Percentiles rank a stretch among this genome's conserved stretches.
Conservation (phyloP, 768 basidiomycete species). For the Leccinellum rugosiceps region DNA sequence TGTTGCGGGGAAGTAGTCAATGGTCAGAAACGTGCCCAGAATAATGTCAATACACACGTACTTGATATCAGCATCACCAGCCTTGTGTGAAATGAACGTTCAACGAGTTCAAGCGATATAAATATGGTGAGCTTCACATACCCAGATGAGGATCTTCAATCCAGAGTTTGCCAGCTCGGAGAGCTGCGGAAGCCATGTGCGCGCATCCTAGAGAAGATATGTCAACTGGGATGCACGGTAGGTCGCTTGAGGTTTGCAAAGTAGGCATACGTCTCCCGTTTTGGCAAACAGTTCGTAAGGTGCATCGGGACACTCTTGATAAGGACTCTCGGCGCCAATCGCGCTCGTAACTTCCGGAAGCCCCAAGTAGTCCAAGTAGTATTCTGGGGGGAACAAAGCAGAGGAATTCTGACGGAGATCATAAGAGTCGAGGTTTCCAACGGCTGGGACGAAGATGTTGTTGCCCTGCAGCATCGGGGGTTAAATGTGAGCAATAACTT, state of each 20-base stretch:
- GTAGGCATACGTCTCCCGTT: slow-evolving; percentile 55
- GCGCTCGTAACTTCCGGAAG: slow-evolving; percentile 34
- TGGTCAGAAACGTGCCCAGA: neutral
- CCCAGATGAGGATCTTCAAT: slow-evolving; percentile 41
- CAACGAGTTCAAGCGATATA: neutral
- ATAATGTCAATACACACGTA: slow-evolving; percentile 3
- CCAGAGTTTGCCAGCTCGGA: slow-evolving; percentile 33
- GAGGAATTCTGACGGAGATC: slow-evolving; percentile 56
- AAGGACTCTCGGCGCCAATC: slow-evolving; percentile 53
- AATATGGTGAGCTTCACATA: slow-evolving; percentile 8
- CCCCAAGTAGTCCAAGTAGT: slow-evolving; percentile 47
- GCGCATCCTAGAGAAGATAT: slow-evolving; percentile 26
- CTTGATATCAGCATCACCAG: slow-evolving; percentile 29
- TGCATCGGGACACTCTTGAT: slow-evolving; percentile 47
- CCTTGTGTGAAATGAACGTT: slow-evolving; percentile 11
- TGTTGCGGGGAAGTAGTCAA: neutral
- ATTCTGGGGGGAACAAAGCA: slow-evolving; percentile 53
- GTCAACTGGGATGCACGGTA: neutral
- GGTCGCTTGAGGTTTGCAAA: neutral
- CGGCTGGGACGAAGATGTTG: slow-evolving; percentile 48
- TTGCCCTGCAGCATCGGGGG: slow-evolving; percentile 31
- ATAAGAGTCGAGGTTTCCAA: slow-evolving; percentile 50
- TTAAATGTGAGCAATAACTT: neutral
- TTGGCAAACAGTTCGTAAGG: slow-evolving; percentile 40
- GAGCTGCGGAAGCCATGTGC: slow-evolving; percentile 37